phyloP scores from a whole-genome alignment of 1,284 basidiomycete species.

The Microbotryum scabiosae region DNA sequence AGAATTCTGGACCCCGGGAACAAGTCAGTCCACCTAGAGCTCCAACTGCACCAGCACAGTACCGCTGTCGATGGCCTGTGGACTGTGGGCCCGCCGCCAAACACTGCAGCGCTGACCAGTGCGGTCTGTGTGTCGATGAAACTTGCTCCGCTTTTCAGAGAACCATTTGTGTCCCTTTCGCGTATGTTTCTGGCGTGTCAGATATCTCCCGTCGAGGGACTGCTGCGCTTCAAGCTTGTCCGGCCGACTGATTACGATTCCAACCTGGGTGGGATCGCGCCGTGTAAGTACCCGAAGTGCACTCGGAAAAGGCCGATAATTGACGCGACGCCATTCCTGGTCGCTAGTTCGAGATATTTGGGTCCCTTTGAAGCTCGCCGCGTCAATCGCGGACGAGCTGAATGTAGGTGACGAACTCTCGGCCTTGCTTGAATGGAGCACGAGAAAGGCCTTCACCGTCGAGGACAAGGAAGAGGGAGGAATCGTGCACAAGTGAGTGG shows the following conservation, averaged over 20 bases:
- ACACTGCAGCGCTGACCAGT: neutral
- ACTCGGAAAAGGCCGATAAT: neutral
- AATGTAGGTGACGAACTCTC: slow-evolving; percentile 13
- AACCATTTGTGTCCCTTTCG: slow-evolving; percentile 23
- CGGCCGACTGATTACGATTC: slow-evolving; percentile 4
- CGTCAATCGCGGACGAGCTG: slow-evolving; percentile 3
- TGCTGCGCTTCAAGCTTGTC: slow-evolving; percentile 14
- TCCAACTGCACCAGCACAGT: too few relatives aligned
- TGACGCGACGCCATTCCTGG: neutral
- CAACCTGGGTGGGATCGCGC: slow-evolving; percentile 19
- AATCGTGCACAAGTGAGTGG: slow-evolving; percentile 23
- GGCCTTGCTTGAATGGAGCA: slow-evolving; percentile 20
- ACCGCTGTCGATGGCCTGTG: too few relatives aligned
- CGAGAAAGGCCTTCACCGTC: slow-evolving; percentile 20
- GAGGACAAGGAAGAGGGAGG: slow-evolving; percentile 29
- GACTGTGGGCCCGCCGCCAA: too few relatives aligned
- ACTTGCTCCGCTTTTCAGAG: neutral
- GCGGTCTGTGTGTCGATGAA: neutral
- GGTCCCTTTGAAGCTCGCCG: slow-evolving; percentile 13
- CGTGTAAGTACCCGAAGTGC: slow-evolving; percentile 4
- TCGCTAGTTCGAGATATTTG: slow-evolving; percentile 23
- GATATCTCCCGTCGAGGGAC: slow-evolving; percentile 16
- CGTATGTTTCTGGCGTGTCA: slow-evolving; percentile 15
- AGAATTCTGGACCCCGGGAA: slow-evolving; percentile 25
- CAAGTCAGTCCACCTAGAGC: slow-evolving; percentile 3